Conservation (phyloP, 2,329 filamentous ascomycete species). For the Alternaria sp. region DNA sequence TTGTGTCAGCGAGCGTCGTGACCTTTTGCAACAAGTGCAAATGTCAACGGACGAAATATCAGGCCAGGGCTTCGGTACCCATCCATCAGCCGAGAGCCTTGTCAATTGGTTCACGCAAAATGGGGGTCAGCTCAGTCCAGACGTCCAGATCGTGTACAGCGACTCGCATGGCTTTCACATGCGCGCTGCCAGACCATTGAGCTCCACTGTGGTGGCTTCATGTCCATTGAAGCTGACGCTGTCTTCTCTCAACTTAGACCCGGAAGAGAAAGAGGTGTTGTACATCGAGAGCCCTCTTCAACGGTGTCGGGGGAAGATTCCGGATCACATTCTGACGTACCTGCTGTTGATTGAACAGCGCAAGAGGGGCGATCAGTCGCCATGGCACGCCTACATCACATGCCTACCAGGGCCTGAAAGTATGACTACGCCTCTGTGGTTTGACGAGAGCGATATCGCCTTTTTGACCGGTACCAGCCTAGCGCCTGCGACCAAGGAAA, state of each 20-base stretch:
- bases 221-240: slow-evolving; percentile 45
- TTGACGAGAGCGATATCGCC: slow-evolving; percentile 41
- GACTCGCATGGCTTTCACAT: slow-evolving; percentile 40
- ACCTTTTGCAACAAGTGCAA: not conserved
- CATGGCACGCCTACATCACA: slow-evolving; percentile 47
- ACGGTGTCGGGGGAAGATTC: slow-evolving; percentile 33
- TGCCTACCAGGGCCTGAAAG: slow-evolving; percentile 39
- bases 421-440: slow-evolving; percentile 49
- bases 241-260: slow-evolving; percentile 45
- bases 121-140: slow-evolving; percentile 39
- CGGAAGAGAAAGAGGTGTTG: slow-evolving; percentile 31
- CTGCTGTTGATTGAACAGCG: slow-evolving; percentile 48
- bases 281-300: slow-evolving; percentile 33
- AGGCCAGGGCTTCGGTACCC: slow-evolving; percentile 9
- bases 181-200: slow-evolving; percentile 29
- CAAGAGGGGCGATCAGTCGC: slow-evolving; percentile 29
- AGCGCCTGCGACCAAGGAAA: slow-evolving; percentile 30
- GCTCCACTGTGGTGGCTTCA: slow-evolving; percentile 30
- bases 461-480: slow-evolving; percentile 48
- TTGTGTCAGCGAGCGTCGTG: slow-evolving; percentile 8
- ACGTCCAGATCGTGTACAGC: slow-evolving; percentile 38
- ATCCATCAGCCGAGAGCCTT: slow-evolving; percentile 28
- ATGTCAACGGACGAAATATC: slow-evolving; percentile 4
- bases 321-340: slow-evolving; percentile 43
- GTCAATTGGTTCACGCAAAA: slow-evolving; percentile 40